Evolutionary conservation across 2,329 filamentous ascomycete species (phyloP).

Genomic region (Penicillium capsulatum): DNA sequence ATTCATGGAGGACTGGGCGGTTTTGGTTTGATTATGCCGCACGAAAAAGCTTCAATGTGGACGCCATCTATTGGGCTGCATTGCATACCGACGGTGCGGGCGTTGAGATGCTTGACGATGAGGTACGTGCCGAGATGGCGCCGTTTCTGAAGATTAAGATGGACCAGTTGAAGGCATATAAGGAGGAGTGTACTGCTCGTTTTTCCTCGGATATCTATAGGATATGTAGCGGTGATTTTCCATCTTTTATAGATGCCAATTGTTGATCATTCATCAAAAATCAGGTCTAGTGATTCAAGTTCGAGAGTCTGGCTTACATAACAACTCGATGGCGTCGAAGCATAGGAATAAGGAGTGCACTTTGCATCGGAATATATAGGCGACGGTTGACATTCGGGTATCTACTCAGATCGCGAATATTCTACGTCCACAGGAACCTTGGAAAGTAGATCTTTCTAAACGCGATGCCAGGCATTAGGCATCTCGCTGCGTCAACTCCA

Average conservation of each 20-base stretch:
- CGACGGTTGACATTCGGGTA: background rate
- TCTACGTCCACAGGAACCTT: background rate
- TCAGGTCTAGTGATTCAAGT: constrained; percentile 1
- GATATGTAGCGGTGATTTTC: background rate
- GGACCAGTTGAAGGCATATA: constrained; percentile 28
- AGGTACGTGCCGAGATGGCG: constrained; percentile 23
- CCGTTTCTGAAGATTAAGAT: constrained; percentile 27
- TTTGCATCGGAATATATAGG: constrained; percentile 2
- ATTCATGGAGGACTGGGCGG: constrained; percentile 23
- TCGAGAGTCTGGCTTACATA: constrained; percentile 1
- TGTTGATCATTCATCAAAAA: constrained; percentile 1
- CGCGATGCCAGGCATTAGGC: too few relatives aligned
- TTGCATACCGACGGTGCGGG: constrained; percentile 25
- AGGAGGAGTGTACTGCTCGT: constrained; percentile 25
- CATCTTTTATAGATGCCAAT: background rate
- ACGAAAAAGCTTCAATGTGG: constrained; percentile 25
- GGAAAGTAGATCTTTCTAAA: too few relatives aligned
- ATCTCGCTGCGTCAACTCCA: too few relatives aligned
- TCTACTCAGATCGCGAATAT: background rate
- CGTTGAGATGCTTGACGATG: constrained; percentile 23
- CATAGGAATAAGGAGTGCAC: constrained; percentile 3
- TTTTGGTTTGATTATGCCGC: constrained; percentile 28
- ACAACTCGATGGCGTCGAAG: constrained; percentile 1
- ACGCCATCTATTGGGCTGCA: constrained; percentile 26
- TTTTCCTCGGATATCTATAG: constrained; percentile 15